Evolutionary conservation across 163 green algal genomes (phyloP), one percentile per base, ranked within the genome.

Genomic region (Scenedesmus sp.): DNA sequence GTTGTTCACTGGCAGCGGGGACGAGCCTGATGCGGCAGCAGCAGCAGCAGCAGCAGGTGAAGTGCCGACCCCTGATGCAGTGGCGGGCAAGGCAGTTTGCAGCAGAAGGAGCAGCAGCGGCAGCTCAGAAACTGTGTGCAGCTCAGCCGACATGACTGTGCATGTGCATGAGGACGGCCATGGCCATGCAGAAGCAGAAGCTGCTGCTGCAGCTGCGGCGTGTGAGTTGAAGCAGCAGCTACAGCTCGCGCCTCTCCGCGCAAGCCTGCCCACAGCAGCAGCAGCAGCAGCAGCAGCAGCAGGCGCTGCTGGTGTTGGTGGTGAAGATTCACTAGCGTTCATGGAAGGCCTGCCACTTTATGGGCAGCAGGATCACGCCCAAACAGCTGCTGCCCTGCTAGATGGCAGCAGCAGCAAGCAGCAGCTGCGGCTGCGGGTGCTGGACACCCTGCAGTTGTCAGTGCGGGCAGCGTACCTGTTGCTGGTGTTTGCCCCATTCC

Each of bases 401-500:
- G 22, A 42, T 33, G 68, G 44, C 85, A 35, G 43, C 68, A 56
- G 51, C 61, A 68, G 85, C 44, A 59, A 46, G 85, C 70, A 46
- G 22, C 40, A 76, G 65, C 65, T 26, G 65, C 30, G 65, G 65
- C 46, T 82, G 16, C 20, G 44, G 26, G 22, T 81, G 24, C 26
- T 33, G 0, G 81, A 92, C 6, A 33, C 30, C 42, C 3, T 84
- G 20, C 30, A 40, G 43, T 35, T 92, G 43, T 80, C 42, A 9
- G 2, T 70, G 35, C 49, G 88, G 3, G 88, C 18, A 18, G 68
- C 80, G 59, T 85, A 92, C 35, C 81, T 92, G 37, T 5, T 83
- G 46, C 40, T 92, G 46, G 65, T 89, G 46, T 92, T 92, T 59
- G 73, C 68, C 0, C 88, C 88, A 1, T 92, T 92, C 68, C 6